Conservation (phyloP, 768 basidiomycete genomes). For the Serendipita sp. region DNA sequence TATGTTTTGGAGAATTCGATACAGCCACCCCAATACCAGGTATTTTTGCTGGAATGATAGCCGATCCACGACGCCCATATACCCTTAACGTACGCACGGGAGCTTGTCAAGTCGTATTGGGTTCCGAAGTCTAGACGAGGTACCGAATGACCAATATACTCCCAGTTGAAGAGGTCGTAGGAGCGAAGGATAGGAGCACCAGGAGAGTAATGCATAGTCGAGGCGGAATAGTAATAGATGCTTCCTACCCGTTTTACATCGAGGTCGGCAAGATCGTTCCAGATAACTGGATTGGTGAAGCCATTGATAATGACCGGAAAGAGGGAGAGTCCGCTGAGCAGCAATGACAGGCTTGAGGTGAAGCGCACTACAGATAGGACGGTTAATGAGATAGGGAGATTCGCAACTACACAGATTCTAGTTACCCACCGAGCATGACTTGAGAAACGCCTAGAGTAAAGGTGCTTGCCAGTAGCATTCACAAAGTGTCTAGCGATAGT, state of each 20-base stretch:
- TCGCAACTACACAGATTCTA: too few species aligned
- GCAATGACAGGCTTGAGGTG: too few species aligned
- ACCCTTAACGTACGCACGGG: constrained; percentile 7
- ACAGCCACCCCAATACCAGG: constrained; percentile 8
- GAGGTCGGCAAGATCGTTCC: constrained; percentile 9
- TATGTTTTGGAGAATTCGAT: constrained; percentile 1
- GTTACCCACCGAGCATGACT: too few species aligned
- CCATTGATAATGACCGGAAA: background rate
- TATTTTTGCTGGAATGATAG: background rate
- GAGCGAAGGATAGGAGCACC: constrained; percentile 7
- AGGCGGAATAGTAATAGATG: constrained; percentile 9
- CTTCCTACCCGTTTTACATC: constrained; percentile 6
- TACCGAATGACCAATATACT: constrained; percentile 8
- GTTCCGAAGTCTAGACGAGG: constrained; percentile 7
- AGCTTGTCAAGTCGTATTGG: background rate
- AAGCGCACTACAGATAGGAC: too few species aligned
- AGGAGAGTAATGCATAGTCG: constrained; percentile 8
- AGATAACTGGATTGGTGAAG: constrained; percentile 7
- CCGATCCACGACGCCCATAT: constrained; percentile 8
- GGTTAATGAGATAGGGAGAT: too few species aligned
- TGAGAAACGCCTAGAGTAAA: too few species aligned
- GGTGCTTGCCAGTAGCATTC: too few species aligned
- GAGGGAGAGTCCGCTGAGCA: background rate
- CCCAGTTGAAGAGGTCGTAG: constrained; percentile 8
- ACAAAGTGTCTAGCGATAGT: too few species aligned